Evolutionary conservation across 331 rosid species (phyloP).

Genomic region (Pyracantha coccinea): DNA sequence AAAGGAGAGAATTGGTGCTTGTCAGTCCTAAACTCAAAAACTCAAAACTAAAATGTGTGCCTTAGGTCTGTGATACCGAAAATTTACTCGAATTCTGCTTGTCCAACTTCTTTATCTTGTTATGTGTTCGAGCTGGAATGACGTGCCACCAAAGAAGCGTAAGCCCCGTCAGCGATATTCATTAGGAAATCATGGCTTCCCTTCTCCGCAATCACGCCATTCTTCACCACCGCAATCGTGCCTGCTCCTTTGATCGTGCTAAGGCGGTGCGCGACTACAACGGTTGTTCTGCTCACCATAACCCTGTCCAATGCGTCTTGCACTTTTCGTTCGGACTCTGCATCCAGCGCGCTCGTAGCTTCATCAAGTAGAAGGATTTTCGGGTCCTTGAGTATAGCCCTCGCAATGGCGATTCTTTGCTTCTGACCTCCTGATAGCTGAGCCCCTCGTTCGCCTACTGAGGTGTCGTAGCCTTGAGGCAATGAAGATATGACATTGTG

Average conservation of each 20-base stretch:
- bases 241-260: conserved; percentile 72
- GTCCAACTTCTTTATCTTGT: background rate
- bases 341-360: conserved; percentile 92
- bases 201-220: conserved; percentile 61
- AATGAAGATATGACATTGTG: conserved; percentile 53
- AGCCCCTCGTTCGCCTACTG: conserved; percentile 81
- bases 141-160: conserved; percentile 42
- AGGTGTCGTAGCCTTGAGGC: conserved; percentile 61
- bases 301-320: conserved; percentile 78
- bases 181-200: conserved; percentile 62
- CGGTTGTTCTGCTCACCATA: conserved; percentile 65
- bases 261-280: conserved; percentile 80
- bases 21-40: background rate
- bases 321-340: conserved; percentile 70
- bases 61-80: background rate
- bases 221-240: conserved; percentile 59
- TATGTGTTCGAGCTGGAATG: conserved; percentile 11
- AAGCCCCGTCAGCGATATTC: conserved; percentile 32
- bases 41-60: background rate
- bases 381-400: conserved; percentile 79
- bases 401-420: conserved; percentile 83
- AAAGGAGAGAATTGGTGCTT: background rate
- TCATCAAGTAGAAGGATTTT: conserved; percentile 80
- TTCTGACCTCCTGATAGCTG: conserved; percentile 90
- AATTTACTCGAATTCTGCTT: too few species aligned